A percentile compares a stretch with the other conserved stretches of the same genome.
phyloP scores from a whole-genome alignment of 2,329 filamentous ascomycete species.

The Alternaria consortialis region DNA sequence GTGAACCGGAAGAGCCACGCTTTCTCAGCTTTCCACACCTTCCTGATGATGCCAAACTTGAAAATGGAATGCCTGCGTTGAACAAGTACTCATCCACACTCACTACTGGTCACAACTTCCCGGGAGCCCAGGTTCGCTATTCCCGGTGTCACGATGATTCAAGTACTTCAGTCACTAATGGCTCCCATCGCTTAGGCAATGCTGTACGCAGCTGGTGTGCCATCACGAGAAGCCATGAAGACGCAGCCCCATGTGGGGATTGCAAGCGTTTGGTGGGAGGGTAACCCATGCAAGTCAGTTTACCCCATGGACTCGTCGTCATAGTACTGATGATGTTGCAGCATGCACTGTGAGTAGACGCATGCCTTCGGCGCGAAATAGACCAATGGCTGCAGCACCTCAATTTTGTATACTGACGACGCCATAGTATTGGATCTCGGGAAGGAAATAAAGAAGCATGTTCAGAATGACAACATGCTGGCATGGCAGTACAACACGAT shows the following conservation, averaged over 20 bases:
- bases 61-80: slow-evolving; percentile 70
- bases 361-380: slow-evolving; percentile 12
- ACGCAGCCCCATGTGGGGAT: slow-evolving; percentile 89
- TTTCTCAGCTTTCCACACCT: slow-evolving; percentile 68
- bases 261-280: slow-evolving; percentile 96
- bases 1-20: slow-evolving; percentile 50
- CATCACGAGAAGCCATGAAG: slow-evolving; percentile 84
- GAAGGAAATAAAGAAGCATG: slow-evolving; percentile 82
- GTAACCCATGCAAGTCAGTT: slow-evolving; percentile 91
- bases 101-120: slow-evolving; percentile 87
- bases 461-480: slow-evolving; percentile 85
- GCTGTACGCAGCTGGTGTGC: slow-evolving; percentile 92
- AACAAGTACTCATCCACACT: slow-evolving; percentile 88
- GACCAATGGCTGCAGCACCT: slow-evolving; percentile 15
- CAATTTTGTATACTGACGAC: slow-evolving; percentile 25
- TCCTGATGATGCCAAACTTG: slow-evolving; percentile 60
- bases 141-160: not conserved
- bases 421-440: slow-evolving; percentile 81
- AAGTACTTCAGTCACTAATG: slow-evolving; percentile 11
- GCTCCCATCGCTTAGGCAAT: slow-evolving; percentile 72
- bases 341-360: slow-evolving; percentile 59
- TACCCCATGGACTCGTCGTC: slow-evolving; percentile 19
- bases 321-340: slow-evolving; percentile 42
- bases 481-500: slow-evolving; percentile 96
- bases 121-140: slow-evolving; percentile 78